Conservation (phyloP, 2,329 filamentous ascomycete genomes). For the Furcasterigmium furcatum region DNA sequence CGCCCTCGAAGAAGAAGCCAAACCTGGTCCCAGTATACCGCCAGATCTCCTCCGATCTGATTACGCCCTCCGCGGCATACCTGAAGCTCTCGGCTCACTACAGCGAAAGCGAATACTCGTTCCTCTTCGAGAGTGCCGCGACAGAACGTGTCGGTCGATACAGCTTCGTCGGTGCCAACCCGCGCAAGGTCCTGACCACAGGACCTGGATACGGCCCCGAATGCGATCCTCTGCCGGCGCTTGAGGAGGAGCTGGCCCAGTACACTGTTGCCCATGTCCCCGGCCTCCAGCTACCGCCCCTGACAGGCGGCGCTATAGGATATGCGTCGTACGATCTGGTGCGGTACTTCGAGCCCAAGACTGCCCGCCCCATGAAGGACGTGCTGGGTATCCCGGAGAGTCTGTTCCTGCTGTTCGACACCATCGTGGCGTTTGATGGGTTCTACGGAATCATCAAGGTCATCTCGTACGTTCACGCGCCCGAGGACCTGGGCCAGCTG, state of each 20-base stretch:
- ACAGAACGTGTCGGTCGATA: slow-evolving; percentile 93
- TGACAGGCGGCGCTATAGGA: slow-evolving; percentile 90
- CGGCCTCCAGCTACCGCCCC: slow-evolving; percentile 74
- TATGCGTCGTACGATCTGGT: slow-evolving; percentile 98
- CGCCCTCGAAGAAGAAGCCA: slow-evolving; percentile 30
- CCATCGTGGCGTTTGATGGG: slow-evolving; percentile 89
- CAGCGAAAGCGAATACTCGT: slow-evolving; percentile 71
- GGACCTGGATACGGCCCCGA: slow-evolving; percentile 83
- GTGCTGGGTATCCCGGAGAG: slow-evolving; percentile 87
- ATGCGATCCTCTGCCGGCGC: slow-evolving; percentile 76
- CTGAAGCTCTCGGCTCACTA: slow-evolving; percentile 81
- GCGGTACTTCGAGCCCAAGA: slow-evolving; percentile 96
- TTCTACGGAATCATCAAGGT: slow-evolving; percentile 93
- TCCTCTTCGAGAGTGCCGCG: slow-evolving; percentile 93
- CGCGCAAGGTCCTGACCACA: slow-evolving; percentile 78
- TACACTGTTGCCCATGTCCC: slow-evolving; percentile 81
- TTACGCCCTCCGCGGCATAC: slow-evolving; percentile 94
- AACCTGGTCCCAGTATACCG: slow-evolving; percentile 82
- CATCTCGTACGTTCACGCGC: slow-evolving; percentile 82
- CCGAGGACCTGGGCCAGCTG: slow-evolving; percentile 52
- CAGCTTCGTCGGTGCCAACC: slow-evolving; percentile 86
- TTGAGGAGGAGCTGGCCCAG: slow-evolving; percentile 77
- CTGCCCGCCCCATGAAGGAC: slow-evolving; percentile 84
- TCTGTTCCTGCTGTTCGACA: slow-evolving; percentile 96
- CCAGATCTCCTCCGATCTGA: slow-evolving; percentile 84